phyloP scores from a whole-genome alignment of 768 basidiomycete species.

The Lepiota subincarnata region DNA sequence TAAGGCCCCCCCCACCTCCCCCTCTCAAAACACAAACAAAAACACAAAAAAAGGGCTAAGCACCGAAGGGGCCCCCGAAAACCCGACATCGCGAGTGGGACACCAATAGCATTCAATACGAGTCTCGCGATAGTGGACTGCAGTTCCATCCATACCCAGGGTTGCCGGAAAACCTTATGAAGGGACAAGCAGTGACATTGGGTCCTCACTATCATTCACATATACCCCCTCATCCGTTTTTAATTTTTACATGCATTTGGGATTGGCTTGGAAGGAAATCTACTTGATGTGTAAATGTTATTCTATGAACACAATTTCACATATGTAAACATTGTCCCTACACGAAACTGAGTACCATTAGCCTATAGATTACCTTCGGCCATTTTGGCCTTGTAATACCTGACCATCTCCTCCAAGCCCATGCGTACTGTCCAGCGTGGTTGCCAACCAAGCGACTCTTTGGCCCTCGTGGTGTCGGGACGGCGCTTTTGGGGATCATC shows the following conservation, averaged over 20 bases:
- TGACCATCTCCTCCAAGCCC: constrained; percentile 93
- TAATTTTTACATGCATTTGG: not conserved
- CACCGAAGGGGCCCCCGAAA: no score
- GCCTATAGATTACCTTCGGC: constrained; percentile 73
- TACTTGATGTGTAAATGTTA: no score
- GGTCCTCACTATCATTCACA: not conserved
- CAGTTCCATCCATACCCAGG: no score
- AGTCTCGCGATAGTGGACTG: no score
- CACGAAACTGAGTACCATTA: not conserved
- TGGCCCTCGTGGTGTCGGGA: constrained; percentile 90
- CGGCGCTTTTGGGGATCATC: constrained; percentile 95
- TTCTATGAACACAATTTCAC: not conserved
- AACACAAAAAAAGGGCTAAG: no score
- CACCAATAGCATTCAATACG: no score
- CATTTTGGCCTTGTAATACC: constrained; percentile 90
- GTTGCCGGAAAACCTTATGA: no score
- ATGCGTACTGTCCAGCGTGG: constrained; percentile 90
- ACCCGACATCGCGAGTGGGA: no score
- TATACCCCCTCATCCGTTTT: not conserved
- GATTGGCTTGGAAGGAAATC: not conserved
- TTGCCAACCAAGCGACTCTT: constrained; percentile 81
- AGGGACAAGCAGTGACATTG: not conserved
- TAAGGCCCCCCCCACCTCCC: no score
- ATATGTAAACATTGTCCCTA: no score
- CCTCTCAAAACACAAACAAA: no score